Conservation (phyloP, 768 basidiomycete genomes). For the Phaeotremella skinneri region DNA sequence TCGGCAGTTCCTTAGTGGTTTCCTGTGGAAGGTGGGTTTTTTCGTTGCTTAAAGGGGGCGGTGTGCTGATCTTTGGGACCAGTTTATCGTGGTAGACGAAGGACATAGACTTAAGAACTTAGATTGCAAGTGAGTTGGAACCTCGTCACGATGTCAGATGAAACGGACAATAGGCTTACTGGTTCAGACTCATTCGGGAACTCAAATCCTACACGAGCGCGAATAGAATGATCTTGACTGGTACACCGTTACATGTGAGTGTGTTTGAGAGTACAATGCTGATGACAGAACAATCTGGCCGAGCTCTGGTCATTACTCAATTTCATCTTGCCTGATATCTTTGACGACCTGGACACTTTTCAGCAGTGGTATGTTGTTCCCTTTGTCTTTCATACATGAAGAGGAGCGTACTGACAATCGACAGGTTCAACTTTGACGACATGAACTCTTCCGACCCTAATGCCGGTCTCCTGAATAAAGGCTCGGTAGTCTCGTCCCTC, state of each 20-base stretch:
- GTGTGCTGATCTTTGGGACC: slow-evolving; percentile 55
- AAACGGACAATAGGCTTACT: slow-evolving; percentile 7
- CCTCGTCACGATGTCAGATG: slow-evolving; percentile 18
- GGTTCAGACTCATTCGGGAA: slow-evolving; percentile 67
- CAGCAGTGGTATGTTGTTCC: slow-evolving; percentile 68
- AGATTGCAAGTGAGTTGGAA: slow-evolving; percentile 63
- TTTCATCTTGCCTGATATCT: slow-evolving; percentile 91
- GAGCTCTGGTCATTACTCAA: slow-evolving; percentile 95
- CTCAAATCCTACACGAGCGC: slow-evolving; percentile 82
- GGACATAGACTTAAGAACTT: slow-evolving; percentile 92
- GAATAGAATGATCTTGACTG: slow-evolving; percentile 88
- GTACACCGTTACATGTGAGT: slow-evolving; percentile 88
- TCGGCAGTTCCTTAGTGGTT: slow-evolving; percentile 62
- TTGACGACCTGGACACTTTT: slow-evolving; percentile 82
- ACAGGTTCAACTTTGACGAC: slow-evolving; percentile 42
- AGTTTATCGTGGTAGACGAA: slow-evolving; percentile 79
- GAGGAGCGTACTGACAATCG: slow-evolving; percentile 8
- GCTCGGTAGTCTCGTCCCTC: slow-evolving; percentile 69
- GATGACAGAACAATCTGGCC: slow-evolving; percentile 78
- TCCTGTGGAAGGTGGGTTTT: slow-evolving; percentile 54
- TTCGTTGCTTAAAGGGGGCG: background rate
- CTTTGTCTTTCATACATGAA: slow-evolving; percentile 10
- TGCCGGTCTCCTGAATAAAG: slow-evolving; percentile 40
- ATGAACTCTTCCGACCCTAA: slow-evolving; percentile 30
- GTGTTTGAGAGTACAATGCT: slow-evolving; percentile 3